Conservation (phyloP, 441 rosid species). For the Pelargonium cotyledonis region DNA sequence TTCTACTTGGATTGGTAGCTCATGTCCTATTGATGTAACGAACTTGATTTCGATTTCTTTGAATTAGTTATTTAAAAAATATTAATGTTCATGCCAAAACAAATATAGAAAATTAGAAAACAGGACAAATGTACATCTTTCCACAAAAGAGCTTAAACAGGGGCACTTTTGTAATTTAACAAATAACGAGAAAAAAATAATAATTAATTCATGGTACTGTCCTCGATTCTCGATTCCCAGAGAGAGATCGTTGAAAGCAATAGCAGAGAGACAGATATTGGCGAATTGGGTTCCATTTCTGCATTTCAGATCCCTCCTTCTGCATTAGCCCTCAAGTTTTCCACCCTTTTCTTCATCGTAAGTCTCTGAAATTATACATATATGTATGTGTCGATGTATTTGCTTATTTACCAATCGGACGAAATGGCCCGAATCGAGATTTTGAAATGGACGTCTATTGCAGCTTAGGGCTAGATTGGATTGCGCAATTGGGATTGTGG, state of each 20-base stretch:
- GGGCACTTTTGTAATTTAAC: not conserved
- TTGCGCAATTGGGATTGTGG: not conserved
- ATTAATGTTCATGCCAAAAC: too few relatives aligned
- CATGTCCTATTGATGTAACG: too few relatives aligned
- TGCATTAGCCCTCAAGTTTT: constrained; percentile 1
- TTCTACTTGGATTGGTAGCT: too few relatives aligned
- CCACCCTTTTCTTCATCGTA: not conserved
- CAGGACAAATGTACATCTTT: too few relatives aligned
- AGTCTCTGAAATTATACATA: not conserved
- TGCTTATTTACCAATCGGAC: not conserved
- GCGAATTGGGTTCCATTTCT: constrained; percentile 4
- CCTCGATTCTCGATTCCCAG: constrained; percentile 1
- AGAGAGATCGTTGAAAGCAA: constrained; percentile 4
- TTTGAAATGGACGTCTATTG: not conserved
- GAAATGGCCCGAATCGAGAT: too few relatives aligned
- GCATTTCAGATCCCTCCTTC: not conserved
- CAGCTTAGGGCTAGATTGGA: not conserved
- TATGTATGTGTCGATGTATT: not conserved
- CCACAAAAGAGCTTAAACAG: not conserved
- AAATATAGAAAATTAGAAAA: too few relatives aligned
- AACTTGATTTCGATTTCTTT: too few relatives aligned
- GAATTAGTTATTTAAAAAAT: too few relatives aligned
- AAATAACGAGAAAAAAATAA: not conserved
- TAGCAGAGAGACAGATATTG: not conserved
- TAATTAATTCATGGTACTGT: not conserved